A percentile compares a stretch with the other conserved stretches of the same genome.
phyloP scores from a whole-genome alignment of 805 yeast genomes.

The Candida insectorum region DNA sequence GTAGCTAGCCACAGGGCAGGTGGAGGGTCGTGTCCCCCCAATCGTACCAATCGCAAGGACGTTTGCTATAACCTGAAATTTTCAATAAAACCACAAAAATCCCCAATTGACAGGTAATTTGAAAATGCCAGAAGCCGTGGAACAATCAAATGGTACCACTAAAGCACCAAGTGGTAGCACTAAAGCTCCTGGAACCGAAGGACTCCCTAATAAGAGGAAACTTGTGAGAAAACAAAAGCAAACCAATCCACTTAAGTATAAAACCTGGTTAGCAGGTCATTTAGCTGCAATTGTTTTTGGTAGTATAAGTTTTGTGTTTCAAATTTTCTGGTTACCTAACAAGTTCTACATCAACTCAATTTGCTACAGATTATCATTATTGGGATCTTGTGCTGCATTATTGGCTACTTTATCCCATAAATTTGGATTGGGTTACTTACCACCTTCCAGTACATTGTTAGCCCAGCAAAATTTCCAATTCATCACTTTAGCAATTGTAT shows the following conservation, averaged over 20 bases:
- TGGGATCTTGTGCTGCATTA: conserved; percentile 55
- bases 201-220: conserved; percentile 21
- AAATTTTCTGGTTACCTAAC: conserved; percentile 37
- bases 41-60: no score
- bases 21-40: no score
- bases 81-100: no score
- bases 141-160: no score
- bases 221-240: conserved; percentile 26
- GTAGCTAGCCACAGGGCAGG: no score
- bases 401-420: conserved; percentile 53
- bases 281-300: conserved; percentile 44
- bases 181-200: no score
- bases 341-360: conserved; percentile 45
- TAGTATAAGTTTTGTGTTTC: conserved; percentile 31
- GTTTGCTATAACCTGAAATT: no score
- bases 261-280: conserved; percentile 61
- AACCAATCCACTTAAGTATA: conserved; percentile 40
- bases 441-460: conserved; percentile 60
- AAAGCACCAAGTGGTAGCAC: no score
- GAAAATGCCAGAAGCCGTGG: no score
- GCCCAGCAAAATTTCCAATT: conserved; percentile 78
- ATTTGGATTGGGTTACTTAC: conserved; percentile 54
- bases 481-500: conserved; percentile 48
- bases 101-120: no score
- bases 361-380: conserved; percentile 50